phyloP scores from a whole-genome alignment of 2,329 filamentous ascomycete species.

The Harringtonia aguacate region DNA sequence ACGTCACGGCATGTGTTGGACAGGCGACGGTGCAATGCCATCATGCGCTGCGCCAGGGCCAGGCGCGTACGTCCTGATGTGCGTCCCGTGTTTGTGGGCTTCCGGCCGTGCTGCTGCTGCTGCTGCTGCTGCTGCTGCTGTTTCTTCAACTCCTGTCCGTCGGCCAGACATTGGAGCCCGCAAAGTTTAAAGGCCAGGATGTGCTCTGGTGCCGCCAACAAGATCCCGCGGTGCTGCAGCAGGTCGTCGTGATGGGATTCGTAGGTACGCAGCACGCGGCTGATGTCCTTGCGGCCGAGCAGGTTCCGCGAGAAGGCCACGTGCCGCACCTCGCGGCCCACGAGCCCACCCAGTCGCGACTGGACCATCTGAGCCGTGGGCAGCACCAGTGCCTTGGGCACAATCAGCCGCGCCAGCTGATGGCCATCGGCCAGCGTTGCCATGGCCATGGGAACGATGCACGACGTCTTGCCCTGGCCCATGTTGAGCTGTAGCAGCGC shows the following conservation, averaged over 20 bases:
- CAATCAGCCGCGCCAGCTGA: slow-evolving; percentile 40
- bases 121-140: no score
- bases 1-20: slow-evolving; percentile 44
- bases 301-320: slow-evolving; percentile 47
- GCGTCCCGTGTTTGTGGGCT: neutral
- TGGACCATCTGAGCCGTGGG: slow-evolving; percentile 48
- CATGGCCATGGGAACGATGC: slow-evolving; percentile 42
- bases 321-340: slow-evolving; percentile 41
- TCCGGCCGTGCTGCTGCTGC: no score
- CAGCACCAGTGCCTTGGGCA: slow-evolving; percentile 43
- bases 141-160: slow-evolving; percentile 20
- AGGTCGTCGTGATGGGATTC: slow-evolving; percentile 25
- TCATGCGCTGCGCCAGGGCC: slow-evolving; percentile 25
- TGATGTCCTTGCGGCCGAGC: slow-evolving; percentile 18
- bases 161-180: slow-evolving; percentile 43
- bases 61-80: neutral
- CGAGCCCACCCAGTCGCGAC: slow-evolving; percentile 40
- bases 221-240: slow-evolving; percentile 34
- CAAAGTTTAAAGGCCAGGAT: slow-evolving; percentile 55
- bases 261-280: slow-evolving; percentile 23
- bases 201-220: slow-evolving; percentile 53
- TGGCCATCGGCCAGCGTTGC: slow-evolving; percentile 31
- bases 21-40: slow-evolving; percentile 39
- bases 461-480: slow-evolving; percentile 48
- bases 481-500: slow-evolving; percentile 57